Percentiles rank a stretch among this genome's conserved stretches.
Evolutionary conservation across 1,284 basidiomycete genomes (phyloP).

Genomic region (Hortiboletus rubellus): DNA sequence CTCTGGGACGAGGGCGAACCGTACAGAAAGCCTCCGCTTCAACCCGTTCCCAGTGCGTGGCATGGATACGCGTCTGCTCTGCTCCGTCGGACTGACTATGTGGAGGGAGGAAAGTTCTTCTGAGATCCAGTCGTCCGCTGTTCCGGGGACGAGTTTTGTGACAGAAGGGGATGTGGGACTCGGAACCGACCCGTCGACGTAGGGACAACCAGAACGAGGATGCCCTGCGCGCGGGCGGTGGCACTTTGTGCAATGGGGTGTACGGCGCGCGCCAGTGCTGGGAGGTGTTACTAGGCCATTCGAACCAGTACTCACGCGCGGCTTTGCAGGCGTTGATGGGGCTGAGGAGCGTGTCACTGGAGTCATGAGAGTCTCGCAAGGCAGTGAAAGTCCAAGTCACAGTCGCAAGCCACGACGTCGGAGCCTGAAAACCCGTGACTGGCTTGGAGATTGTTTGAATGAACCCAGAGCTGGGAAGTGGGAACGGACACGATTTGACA

Average conservation of each 20-base stretch:
- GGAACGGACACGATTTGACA: too few species aligned
- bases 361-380: conserved; percentile 20
- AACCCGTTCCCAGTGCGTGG: background rate
- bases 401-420: too few species aligned
- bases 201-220: conserved; percentile 58
- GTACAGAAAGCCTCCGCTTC: conserved; percentile 29
- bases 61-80: conserved; percentile 3
- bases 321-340: conserved; percentile 29
- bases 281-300: conserved; percentile 22
- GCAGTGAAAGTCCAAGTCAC: too few species aligned
- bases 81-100: conserved; percentile 29
- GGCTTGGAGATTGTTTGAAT: too few species aligned
- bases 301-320: conserved; percentile 11
- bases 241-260: conserved; percentile 53
- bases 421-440: too few species aligned
- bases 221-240: conserved; percentile 53
- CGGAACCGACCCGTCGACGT: conserved; percentile 23
- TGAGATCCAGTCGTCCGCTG: conserved; percentile 20
- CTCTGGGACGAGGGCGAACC: conserved; percentile 34
- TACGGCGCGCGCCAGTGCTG: conserved; percentile 36
- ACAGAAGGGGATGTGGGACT: conserved; percentile 27
- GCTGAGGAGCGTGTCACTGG: conserved; percentile 33
- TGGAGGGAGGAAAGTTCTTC: conserved; percentile 34
- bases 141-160: conserved; percentile 1
- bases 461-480: too few species aligned